Evolutionary conservation across 805 yeast species (phyloP).

Genomic region (Cyberlindnera saturnus): DNA sequence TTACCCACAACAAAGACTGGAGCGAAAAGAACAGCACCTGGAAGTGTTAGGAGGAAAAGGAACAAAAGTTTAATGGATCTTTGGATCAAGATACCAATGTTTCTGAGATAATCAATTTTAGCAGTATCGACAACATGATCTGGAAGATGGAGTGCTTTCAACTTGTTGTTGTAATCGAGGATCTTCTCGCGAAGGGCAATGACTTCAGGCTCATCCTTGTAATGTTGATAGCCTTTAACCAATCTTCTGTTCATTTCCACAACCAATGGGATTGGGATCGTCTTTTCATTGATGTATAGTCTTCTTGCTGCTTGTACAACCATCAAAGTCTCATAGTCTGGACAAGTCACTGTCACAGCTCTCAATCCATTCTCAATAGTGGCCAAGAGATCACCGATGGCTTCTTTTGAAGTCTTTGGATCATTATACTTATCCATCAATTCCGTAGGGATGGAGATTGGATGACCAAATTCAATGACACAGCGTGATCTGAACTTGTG

Average conservation of each 20-base stretch:
- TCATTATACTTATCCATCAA: constrained; percentile 59
- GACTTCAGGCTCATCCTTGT: constrained; percentile 63
- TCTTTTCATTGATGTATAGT: constrained; percentile 70
- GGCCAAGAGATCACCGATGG: constrained; percentile 70
- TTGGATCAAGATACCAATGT: constrained; percentile 45
- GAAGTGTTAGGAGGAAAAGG: constrained; percentile 62
- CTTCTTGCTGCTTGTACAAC: constrained; percentile 92
- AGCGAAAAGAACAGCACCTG: constrained; percentile 82
- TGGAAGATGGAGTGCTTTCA: constrained; percentile 57
- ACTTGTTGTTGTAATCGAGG: constrained; percentile 58
- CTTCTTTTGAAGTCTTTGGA: constrained; percentile 58
- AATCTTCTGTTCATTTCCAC: constrained; percentile 89
- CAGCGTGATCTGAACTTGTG: constrained; percentile 94
- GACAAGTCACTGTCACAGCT: constrained; percentile 88
- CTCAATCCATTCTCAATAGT: constrained; percentile 69
- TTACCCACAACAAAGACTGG: constrained; percentile 85
- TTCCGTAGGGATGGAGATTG: constrained; percentile 59
- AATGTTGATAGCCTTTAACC: constrained; percentile 73
- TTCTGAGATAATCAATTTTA: constrained; percentile 43
- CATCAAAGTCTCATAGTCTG: constrained; percentile 92
- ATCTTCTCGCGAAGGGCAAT: constrained; percentile 57
- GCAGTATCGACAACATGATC: constrained; percentile 46
- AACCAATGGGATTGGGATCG: constrained; percentile 72
- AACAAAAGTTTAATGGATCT: constrained; percentile 53
- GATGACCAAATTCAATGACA: constrained; percentile 89